Evolutionary conservation across 352 stramenopile species (phyloP).

Genomic region (Phytophthora sojae): DNA sequence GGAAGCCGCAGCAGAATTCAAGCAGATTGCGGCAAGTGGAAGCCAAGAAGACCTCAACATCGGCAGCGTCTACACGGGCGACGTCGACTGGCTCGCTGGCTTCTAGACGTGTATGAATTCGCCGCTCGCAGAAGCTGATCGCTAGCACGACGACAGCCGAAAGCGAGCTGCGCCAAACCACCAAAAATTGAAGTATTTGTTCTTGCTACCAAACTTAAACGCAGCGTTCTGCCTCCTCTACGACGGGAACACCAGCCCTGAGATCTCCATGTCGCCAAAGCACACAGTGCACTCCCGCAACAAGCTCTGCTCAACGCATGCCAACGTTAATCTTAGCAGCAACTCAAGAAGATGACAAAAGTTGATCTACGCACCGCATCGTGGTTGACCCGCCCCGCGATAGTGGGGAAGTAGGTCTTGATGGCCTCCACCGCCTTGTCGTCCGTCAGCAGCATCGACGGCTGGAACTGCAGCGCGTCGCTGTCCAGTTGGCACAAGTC

Average conservation of each 20-base stretch:
- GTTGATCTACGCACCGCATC: neutral
- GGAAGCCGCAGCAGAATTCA: slow-evolving; percentile 73
- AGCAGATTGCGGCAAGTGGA: slow-evolving; percentile 67
- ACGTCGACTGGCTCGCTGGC: slow-evolving; percentile 78
- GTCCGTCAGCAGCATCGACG: slow-evolving; percentile 32
- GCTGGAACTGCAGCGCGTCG: slow-evolving; percentile 53
- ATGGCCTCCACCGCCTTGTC: neutral
- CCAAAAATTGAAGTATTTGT: slow-evolving; percentile 42
- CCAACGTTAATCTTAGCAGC: neutral
- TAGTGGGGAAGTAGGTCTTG: neutral
- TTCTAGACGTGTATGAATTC: slow-evolving; percentile 61
- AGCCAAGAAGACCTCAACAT: slow-evolving; percentile 73
- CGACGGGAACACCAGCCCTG: slow-evolving; percentile 27
- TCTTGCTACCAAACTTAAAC: slow-evolving; percentile 15
- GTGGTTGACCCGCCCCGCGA: neutral
- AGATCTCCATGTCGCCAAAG: slow-evolving; percentile 57
- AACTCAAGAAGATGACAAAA: too few species aligned
- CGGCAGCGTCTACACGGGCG: slow-evolving; percentile 70
- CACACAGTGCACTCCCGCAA: slow-evolving; percentile 56
- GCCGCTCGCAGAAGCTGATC: slow-evolving; percentile 8
- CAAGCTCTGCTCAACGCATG: slow-evolving; percentile 26
- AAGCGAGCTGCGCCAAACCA: slow-evolving; percentile 12
- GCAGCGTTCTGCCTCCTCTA: slow-evolving; percentile 8
- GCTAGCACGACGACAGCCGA: neutral
- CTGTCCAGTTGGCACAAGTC: slow-evolving; percentile 62